Evolutionary conservation across 1,284 basidiomycete species (phyloP), one percentile per base, ranked within the genome.

Genomic region (Trametes polyzona): DNA sequence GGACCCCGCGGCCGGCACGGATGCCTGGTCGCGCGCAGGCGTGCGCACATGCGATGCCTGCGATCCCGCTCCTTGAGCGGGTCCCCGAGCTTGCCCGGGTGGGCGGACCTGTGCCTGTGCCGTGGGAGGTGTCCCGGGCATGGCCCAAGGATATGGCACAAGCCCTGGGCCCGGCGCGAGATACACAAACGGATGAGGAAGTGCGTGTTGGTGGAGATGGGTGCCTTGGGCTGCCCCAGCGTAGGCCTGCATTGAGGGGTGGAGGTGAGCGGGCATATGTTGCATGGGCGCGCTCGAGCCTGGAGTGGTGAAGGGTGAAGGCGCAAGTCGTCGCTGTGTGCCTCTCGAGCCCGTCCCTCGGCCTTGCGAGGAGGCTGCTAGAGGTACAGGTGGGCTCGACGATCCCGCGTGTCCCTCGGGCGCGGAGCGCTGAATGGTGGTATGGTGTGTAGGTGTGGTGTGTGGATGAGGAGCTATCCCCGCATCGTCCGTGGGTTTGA

Each of bases 111-210:
- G n/a, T n/a, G 58, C 21, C 1, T 47, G 39, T 12, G 52, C 32
- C 1, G 44, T 47, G 0, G 61, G 47, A 0, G 46, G 44, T 3
- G 57, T 59, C 19, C 54, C 54, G 1, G 65, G 55, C 3, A 60
- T 50, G 7, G 59, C 46, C 65, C 63, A 64, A 2, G 57, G 52
- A 6, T 63, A 48, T 16, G 65, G 62, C n/a, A 64, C 29, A 24
- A 66, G 61, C 11, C 53, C 58, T 4, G 50, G 32, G 11, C 49
- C 49, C 0, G 64, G 40, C 9, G 55, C 53, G 41, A 57, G 58
- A 33, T 63, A 65, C 2, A 63, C 56, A 33, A 57, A 55, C 1
- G 58, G 59, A 14, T 59, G 57, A 10, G 59, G 47, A 0, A 59
- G 21, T 14, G 53, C 17, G 17, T 65, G 61, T 0, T 56, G 52